Evolutionary conservation across 2,329 filamentous ascomycete species (phyloP), one percentile per base, ranked within the genome.

Genomic region (Fulvia fulva): DNA sequence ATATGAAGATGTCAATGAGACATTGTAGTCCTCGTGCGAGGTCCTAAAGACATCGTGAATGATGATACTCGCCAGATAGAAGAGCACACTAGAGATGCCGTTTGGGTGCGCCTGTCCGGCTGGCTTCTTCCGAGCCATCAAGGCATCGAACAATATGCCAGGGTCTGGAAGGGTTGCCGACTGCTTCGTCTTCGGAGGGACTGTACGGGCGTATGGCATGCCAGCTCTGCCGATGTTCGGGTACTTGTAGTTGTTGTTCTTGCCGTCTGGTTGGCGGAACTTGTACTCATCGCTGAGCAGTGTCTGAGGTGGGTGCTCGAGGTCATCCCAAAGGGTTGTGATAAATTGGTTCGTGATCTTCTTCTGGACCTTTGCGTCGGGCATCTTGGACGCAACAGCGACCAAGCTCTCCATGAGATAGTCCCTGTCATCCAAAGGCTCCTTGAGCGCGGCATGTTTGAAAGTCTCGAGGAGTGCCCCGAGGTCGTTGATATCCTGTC

Each of bases 41-140:
- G 87, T 89, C 37, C 83, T 80, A 73, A 89, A 89, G 51, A 87
- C 75, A 67, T 87, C 85, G 74, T 78, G 74, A 50, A 80, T 81
- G 66, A 81, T 81, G 66, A 92, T 87, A 6, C 87, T 84, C 0
- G 88, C 89, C 45, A 89, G 77, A 63, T 91, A 90, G 71, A 90
- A 90, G 16, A 92, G 76, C 75, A 90, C 84, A 65, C 85, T 87
- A 0, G 87, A 91, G 43, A 91, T 85, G n/a, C 84, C 82, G 52
- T 87, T 87, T 0, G 87, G 85, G 69, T 90, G 88, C 55, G 84
- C 78, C 34, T 57, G 60, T n/a, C 65, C 66, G 60, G 83, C 80
- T 60, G 84, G 83, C n/a, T 79, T 73, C 58, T 81, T 80, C 25
- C 87, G 81, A 16, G 83, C 84, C 78, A 90, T 82, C 25, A 89